These are phyloP conservation scores for Wallemia hederae DNA, from an alignment of 1,284 basidiomycete species.

Conservation along the genomic window DNA sequence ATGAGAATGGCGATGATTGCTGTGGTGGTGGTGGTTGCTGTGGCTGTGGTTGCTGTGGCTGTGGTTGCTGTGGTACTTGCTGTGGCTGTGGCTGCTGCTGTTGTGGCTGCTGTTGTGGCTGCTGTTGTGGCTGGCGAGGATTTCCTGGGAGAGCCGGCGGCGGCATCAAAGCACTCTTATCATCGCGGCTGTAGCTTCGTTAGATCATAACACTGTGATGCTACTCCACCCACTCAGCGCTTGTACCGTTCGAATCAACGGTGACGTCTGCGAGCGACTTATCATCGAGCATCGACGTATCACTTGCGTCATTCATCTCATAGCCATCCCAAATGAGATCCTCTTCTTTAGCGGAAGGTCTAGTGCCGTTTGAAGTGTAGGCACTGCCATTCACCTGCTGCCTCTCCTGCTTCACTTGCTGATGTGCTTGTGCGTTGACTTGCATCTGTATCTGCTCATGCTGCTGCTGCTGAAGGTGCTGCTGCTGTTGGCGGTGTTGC, in stretches of 20 bases:
- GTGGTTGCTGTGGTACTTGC: slow-evolving; percentile 3
- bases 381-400: too few species aligned
- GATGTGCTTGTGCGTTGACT: too few species aligned
- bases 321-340: neutral
- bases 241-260: too few species aligned
- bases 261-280: too few species aligned
- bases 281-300: neutral
- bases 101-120: slow-evolving; percentile 2
- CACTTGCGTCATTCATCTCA: neutral
- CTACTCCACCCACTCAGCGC: neutral
- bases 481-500: slow-evolving; percentile 2
- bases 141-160: neutral
- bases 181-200: neutral
- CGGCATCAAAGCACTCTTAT: neutral
- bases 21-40: slow-evolving; percentile 1
- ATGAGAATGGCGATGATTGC: slow-evolving; percentile 1
- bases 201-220: neutral
- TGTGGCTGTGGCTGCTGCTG: slow-evolving; percentile 2
- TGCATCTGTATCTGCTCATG: too few species aligned
- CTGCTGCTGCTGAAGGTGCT: slow-evolving; percentile 4
- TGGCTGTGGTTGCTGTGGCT: neutral
- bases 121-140: neutral
- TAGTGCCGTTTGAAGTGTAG: too few species aligned
- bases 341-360: neutral
- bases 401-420: too few species aligned